Evolutionary conservation across 129 eudicot species (phyloP), one percentile per base, ranked within the genome.

Genomic region (Deinandra increscens): DNA sequence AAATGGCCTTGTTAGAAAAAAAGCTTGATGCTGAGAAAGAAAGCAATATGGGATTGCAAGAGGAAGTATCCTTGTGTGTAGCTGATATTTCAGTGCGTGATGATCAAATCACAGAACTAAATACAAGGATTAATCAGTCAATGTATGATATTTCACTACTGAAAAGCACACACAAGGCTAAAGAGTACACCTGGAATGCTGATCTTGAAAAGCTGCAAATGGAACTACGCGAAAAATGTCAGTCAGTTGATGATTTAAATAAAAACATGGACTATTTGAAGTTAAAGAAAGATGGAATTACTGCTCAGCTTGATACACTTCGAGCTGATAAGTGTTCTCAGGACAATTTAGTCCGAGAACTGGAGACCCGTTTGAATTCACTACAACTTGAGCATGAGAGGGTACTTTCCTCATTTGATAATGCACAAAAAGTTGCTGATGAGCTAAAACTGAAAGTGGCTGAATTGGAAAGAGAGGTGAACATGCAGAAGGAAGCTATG

Each of bases 391-490:
- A 89, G 74, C 62, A 77, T 7, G 78, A 15, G 48, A 69, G 75
- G 75, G 66, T 83, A 42, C 45, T 75, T 67, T 69, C 71, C 29
- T 82, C 60, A 54, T 84, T 73, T 48, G 80, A 73, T 7, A 72
- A 44, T 53, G 83, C 77, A 46, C 73, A 53, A 20, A 79, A 85
- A 53, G 66, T 42, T 38, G 15, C 46, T 36, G 64, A 70, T 29
- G 91, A 86, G 60, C 56, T 83, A 39, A 80, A 54, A 31, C 18
- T 49, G 38, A 81, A 78, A 74, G 80, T 77, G 72, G 69, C 18
- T 46, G 88, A 85, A 54, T 69, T 85, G 33, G 85, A 88, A 66
- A 63, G 70, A 63, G 96, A 91, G 74, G 73, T 84, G 61, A 80
- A 71, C 14, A 76, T 22, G 73, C 88, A 80, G 74, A 67, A 31